A percentile compares a stretch with the other conserved stretches of the same genome.
These are phyloP conservation scores for Fusarium illudens DNA, from an alignment of 2,329 filamentous ascomycete species.

Conservation along the genomic window DNA sequence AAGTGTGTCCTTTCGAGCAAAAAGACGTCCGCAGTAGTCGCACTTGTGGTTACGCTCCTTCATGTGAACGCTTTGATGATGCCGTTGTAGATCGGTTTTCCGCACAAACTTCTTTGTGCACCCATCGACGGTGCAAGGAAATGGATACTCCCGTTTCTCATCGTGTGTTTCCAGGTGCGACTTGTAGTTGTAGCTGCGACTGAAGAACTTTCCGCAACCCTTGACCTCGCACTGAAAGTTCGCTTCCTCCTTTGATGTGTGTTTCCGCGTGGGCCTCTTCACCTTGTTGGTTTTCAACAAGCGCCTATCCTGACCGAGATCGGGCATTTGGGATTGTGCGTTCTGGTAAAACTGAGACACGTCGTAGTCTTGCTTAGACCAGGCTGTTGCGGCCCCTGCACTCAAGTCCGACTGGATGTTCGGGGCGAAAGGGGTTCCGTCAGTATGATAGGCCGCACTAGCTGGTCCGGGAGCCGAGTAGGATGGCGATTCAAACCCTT, in stretches of 20 bases:
- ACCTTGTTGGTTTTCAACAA: conserved; percentile 38
- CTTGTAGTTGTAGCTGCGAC: conserved; percentile 85
- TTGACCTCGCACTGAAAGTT: conserved; percentile 74
- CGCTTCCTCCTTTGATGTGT: conserved; percentile 73
- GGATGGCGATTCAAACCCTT: conserved; percentile 31
- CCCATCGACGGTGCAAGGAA: conserved; percentile 69
- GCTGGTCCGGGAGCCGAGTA: conserved; percentile 33
- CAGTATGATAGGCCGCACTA: conserved; percentile 32
- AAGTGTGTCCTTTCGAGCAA: conserved; percentile 85
- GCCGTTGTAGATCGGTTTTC: conserved; percentile 77
- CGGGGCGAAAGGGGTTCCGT: conserved; percentile 31
- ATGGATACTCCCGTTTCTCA: conserved; percentile 74
- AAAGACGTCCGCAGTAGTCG: conserved; percentile 73
- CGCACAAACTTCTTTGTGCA: conserved; percentile 83
- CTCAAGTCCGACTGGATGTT: conserved; percentile 30
- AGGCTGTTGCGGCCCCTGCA: conserved; percentile 20
- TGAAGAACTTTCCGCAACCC: conserved; percentile 81
- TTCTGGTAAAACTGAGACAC: conserved; percentile 35
- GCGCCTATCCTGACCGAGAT: conserved; percentile 35
- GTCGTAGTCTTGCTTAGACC: conserved; percentile 41
- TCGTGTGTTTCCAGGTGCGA: conserved; percentile 88
- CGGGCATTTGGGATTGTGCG: conserved; percentile 32
- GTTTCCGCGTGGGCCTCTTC: conserved; percentile 56
- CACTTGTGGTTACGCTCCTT: conserved; percentile 77
- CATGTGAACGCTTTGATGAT: conserved; percentile 74